phyloP scores from a whole-genome alignment of 2,329 filamentous ascomycete species.

The Fusarium sp. region DNA sequence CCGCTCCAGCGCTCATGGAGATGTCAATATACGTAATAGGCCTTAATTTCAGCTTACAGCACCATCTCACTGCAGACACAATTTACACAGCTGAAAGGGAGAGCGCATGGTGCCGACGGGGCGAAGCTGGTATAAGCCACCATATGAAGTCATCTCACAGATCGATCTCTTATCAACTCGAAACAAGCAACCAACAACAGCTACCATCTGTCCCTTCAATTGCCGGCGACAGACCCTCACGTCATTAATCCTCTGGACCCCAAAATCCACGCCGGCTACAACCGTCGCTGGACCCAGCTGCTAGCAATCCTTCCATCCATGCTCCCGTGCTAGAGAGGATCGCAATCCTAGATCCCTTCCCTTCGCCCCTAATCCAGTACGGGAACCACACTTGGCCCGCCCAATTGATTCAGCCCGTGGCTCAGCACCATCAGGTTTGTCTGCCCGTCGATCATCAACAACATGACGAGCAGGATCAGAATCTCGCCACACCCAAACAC shows the following conservation, averaged over 20 bases:
- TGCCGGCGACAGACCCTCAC: background rate
- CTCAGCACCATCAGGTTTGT: no score
- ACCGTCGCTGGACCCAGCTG: background rate
- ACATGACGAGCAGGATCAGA: background rate
- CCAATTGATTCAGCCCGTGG: background rate
- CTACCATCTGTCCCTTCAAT: background rate
- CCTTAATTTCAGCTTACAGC: no score
- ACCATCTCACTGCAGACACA: no score
- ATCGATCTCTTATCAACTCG: background rate
- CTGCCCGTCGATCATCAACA: background rate
- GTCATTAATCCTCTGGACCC: background rate
- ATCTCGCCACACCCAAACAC: background rate
- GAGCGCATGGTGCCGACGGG: no score
- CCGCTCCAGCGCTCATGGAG: no score
- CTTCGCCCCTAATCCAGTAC: no score
- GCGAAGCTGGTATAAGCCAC: background rate
- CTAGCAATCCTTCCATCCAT: background rate
- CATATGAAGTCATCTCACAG: background rate
- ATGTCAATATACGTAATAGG: no score
- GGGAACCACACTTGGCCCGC: no score
- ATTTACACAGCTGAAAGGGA: no score
- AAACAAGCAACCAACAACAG: background rate
- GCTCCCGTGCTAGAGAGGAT: background rate
- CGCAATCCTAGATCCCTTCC: background rate
- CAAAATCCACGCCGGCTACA: background rate